Conservation (phyloP, 1,284 basidiomycete species). For the Microbotryomycetes sp. region DNA sequence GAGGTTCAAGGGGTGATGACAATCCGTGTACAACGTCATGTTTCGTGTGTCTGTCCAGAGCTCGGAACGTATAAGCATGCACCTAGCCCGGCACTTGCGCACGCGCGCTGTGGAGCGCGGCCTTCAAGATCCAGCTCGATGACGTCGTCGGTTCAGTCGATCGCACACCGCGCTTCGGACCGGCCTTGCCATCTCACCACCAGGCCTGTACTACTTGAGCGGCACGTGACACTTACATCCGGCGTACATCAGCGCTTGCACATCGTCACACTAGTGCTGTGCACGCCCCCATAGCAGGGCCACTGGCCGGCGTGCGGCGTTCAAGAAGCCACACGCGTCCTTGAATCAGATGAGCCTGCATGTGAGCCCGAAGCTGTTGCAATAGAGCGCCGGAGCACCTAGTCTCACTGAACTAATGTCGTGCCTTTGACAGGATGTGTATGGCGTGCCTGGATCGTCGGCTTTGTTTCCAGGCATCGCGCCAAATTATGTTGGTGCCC, state of each 20-base stretch:
- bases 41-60: no score
- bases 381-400: background rate
- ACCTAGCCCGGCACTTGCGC: no score
- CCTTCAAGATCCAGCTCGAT: background rate
- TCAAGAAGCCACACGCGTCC: background rate
- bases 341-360: background rate
- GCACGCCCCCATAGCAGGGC: no score
- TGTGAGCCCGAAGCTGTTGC: background rate
- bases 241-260: background rate
- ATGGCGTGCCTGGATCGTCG: background rate
- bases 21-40: no score
- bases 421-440: background rate
- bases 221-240: background rate
- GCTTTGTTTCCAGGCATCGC: no score
- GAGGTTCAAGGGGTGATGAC: no score
- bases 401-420: background rate
- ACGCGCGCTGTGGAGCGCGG: no score
- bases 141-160: background rate
- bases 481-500: background rate
- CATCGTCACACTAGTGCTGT: no score
- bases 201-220: background rate
- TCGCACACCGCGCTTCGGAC: background rate
- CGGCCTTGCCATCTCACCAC: background rate
- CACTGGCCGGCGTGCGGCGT: background rate
- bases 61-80: no score